These are phyloP conservation scores for Trametes hirsuta DNA, from an alignment of 1,284 basidiomycete genomes.

Conservation along the genomic window DNA sequence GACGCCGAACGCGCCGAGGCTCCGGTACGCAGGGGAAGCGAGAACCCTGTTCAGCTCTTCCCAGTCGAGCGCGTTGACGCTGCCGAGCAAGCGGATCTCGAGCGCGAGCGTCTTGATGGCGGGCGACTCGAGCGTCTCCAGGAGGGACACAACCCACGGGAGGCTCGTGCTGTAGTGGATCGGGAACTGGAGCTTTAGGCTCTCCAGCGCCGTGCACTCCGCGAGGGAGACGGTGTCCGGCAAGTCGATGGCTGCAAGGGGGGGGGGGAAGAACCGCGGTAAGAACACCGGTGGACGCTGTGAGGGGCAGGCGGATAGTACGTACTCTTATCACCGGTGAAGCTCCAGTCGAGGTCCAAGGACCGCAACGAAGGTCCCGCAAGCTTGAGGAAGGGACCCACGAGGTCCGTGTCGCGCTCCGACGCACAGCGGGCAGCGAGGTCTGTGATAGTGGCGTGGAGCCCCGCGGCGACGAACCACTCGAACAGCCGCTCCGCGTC, in stretches of 20 bases:
- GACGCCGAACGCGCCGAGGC: slow-evolving; percentile 23
- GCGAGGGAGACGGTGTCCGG: slow-evolving; percentile 28
- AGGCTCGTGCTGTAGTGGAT: slow-evolving; percentile 28
- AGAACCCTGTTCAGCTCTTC: slow-evolving; percentile 22
- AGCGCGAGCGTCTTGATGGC: slow-evolving; percentile 12
- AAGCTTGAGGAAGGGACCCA: slow-evolving; percentile 28
- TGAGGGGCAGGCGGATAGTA: not conserved
- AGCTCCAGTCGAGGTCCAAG: slow-evolving; percentile 34
- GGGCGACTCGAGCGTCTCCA: slow-evolving; percentile 19
- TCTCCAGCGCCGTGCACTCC: slow-evolving; percentile 24
- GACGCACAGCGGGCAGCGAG: slow-evolving; percentile 28
- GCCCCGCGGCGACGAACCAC: slow-evolving; percentile 28
- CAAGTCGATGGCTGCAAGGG: slow-evolving; percentile 24
- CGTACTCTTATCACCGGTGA: slow-evolving; percentile 26
- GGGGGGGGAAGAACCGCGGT: not conserved
- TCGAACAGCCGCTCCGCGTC: slow-evolving; percentile 26
- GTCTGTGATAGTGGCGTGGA: slow-evolving; percentile 22
- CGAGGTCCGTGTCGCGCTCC: slow-evolving; percentile 29
- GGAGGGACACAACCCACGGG: slow-evolving; percentile 32
- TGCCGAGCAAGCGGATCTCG: slow-evolving; percentile 32
- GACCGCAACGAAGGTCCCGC: slow-evolving; percentile 26
- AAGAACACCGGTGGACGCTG: not conserved
- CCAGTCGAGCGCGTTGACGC: slow-evolving; percentile 33
- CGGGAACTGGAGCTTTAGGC: slow-evolving; percentile 30
- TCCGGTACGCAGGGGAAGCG: slow-evolving; percentile 18